A percentile compares a stretch with the other conserved stretches of the same genome.
Conservation (phyloP, 192 early-diverging fungal species). For the Geosiphon pyriformis region DNA sequence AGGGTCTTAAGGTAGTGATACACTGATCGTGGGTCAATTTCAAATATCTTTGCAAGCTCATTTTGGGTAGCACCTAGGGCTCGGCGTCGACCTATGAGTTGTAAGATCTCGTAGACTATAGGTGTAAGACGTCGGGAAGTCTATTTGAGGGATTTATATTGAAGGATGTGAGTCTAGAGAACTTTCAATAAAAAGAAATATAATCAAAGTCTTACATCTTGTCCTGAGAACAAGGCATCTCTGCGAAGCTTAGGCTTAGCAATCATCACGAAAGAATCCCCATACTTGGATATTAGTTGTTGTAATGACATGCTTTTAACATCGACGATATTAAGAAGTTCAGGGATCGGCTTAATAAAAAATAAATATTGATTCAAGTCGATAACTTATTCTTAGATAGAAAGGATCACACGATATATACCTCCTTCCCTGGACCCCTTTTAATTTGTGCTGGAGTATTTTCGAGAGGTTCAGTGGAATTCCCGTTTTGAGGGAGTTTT, state of each 20-base stretch:
- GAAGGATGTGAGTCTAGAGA: no score
- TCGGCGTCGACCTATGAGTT: constrained; percentile 41
- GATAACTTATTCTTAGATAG: neutral
- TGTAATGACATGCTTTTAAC: constrained; percentile 15
- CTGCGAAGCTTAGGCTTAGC: constrained; percentile 28
- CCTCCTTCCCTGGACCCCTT: neutral
- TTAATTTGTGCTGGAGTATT: neutral
- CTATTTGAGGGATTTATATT: no score
- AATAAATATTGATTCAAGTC: neutral
- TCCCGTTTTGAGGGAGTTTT: neutral
- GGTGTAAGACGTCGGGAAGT: constrained; percentile 18
- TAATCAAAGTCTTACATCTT: constrained; percentile 32
- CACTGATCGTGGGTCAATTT: constrained; percentile 54
- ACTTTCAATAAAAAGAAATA: neutral
- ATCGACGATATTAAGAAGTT: neutral
- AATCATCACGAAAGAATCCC: constrained; percentile 36
- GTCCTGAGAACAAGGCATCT: constrained; percentile 33
- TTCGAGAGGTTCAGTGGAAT: neutral
- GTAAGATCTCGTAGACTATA: constrained; percentile 35
- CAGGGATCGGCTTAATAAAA: neutral
- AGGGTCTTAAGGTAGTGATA: constrained; percentile 61
- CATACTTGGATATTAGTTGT: constrained; percentile 11
- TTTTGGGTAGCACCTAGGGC: constrained; percentile 49
- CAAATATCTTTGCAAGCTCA: constrained; percentile 47
- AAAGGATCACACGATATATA: neutral